Conservation (phyloP, 345 rosid genomes). For the Gossypioides kirkii region DNA sequence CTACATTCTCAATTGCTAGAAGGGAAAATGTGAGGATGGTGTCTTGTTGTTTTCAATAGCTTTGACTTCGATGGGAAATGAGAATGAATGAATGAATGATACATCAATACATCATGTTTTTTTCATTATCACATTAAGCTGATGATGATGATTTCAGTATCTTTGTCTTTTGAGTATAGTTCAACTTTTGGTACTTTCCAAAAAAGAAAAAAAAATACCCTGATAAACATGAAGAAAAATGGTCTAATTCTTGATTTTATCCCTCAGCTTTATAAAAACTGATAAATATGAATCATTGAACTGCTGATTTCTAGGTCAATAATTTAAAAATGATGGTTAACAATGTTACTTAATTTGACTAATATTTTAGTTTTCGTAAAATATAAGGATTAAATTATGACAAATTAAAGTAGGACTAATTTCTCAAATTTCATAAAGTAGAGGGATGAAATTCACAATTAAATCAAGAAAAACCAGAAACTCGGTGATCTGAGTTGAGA, state of each 20-base stretch:
- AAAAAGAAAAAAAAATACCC: neutral
- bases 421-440: too few species aligned
- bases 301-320: too few species aligned
- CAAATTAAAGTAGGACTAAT: too few species aligned
- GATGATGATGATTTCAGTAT: slow-evolving; percentile 22
- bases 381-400: too few species aligned
- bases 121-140: neutral
- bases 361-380: too few species aligned
- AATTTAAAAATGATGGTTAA: too few species aligned
- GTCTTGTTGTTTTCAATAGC: slow-evolving; percentile 8
- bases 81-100: neutral
- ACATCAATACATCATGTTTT: neutral
- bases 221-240: too few species aligned
- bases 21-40: slow-evolving; percentile 2
- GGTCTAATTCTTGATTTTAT: too few species aligned
- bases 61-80: slow-evolving; percentile 3
- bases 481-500: neutral
- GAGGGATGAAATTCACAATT: too few species aligned
- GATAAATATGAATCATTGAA: too few species aligned
- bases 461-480: neutral
- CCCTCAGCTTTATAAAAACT: too few species aligned
- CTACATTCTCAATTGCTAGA: slow-evolving; percentile 15
- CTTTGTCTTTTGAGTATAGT: slow-evolving; percentile 21
- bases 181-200: neutral
- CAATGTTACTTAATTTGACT: too few species aligned